Base-by-base conservation (phyloP, 345 rosid genomes). In the Rhizophora mangle region DNA sequence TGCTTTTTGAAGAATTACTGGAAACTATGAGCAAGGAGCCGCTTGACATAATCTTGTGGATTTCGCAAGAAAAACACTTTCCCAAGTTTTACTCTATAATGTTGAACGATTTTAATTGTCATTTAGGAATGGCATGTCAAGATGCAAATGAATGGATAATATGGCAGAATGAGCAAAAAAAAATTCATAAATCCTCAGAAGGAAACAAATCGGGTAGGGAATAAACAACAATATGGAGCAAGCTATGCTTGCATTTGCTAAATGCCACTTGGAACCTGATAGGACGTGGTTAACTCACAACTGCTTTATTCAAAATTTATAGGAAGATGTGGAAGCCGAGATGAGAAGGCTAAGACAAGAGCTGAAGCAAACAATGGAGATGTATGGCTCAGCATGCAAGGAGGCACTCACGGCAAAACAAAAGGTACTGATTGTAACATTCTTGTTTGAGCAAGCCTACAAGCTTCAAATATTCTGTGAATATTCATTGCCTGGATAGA, bases 291-390 rank as follows among this genome's bases (percentile, higher is more conserved):
- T n/a, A 29, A 30, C 46, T 62, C 43, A 67, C 43, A 24, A 2
- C 8, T 39, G 57, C 8, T 49, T 37, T 67, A 53, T 63, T n/a
- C 27, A 59, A 49, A 71, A 54, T 60, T 77, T 69, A 32, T 69
- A 95, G 97, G 97, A 92, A 1, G 96, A 90, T 30, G 68, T 83
- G 64, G 97, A 95, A 85, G 81, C 88, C 7, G 97, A 88, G 80
- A 87, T 91, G 90, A 84, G 84, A 73, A 85, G 86, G 81, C 93
- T 95, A 49, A 89, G 76, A 77, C 65, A 53, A 24, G 92, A 88
- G 84, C 85, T 90, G 7, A 85, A 82, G 76, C 83, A 85, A 63
- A 85, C 87, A 7, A 84, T 81, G 75, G 84, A 83, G 8, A 79
- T 87, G 90, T 87, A 87, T 70, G 85, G 80, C 31, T 70, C 78